Evolutionary conservation across 495 filamentous ascomycete genomes (phyloP).

Genomic region (Cercophora scortea): DNA sequence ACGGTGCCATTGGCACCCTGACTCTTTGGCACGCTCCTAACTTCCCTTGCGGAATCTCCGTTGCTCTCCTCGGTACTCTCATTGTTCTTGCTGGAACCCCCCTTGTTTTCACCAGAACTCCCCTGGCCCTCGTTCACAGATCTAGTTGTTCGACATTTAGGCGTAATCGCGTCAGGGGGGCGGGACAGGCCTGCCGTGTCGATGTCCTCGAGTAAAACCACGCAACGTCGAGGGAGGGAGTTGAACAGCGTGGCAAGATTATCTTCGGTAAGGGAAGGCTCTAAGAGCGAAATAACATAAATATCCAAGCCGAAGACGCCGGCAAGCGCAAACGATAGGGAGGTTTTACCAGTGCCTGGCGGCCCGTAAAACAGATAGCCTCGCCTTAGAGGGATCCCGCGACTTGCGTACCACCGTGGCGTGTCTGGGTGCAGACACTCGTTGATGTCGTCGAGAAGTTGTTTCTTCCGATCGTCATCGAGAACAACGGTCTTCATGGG

Average conservation of each 20-base stretch:
- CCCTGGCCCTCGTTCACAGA: no score
- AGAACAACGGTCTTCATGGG: constrained; percentile 81
- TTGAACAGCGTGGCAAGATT: constrained; percentile 61
- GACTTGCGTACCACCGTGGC: constrained; percentile 65
- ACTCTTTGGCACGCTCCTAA: constrained; percentile 27
- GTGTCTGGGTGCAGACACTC: constrained; percentile 76
- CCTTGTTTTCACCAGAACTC: no score
- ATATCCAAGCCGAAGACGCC: constrained; percentile 64
- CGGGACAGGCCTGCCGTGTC: constrained; percentile 60
- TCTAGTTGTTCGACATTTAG: not conserved
- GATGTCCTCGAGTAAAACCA: constrained; percentile 66
- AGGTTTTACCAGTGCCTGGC: constrained; percentile 60
- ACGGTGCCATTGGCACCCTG: constrained; percentile 7
- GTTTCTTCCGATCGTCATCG: constrained; percentile 63
- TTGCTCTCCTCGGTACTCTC: not conserved
- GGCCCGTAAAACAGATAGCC: constrained; percentile 80
- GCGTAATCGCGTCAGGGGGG: constrained; percentile 6
- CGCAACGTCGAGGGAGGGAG: constrained; percentile 52
- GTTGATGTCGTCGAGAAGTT: constrained; percentile 71
- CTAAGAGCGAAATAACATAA: constrained; percentile 55
- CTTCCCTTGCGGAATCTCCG: constrained; percentile 26
- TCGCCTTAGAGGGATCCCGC: constrained; percentile 85
- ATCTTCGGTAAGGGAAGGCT: constrained; percentile 60
- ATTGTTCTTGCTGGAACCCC: not conserved
- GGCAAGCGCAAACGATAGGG: constrained; percentile 56